phyloP scores from a whole-genome alignment of 2,329 filamentous ascomycete species.

The Cytospora leucostoma region DNA sequence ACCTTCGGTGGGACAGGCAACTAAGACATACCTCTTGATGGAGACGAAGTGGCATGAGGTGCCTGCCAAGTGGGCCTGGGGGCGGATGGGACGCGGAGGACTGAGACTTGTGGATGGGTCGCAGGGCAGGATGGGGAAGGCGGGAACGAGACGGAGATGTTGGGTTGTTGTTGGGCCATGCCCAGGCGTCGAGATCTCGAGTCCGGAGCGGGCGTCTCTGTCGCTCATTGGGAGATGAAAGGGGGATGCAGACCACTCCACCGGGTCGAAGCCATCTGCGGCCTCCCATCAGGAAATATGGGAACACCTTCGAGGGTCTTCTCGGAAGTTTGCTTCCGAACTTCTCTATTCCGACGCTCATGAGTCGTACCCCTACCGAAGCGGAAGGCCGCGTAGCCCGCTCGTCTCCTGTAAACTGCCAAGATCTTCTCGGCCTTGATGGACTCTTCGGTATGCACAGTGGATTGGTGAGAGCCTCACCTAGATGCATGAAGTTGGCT shows the following conservation, averaged over 20 bases:
- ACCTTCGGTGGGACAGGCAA: slow-evolving; percentile 17
- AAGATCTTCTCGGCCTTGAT: too few species aligned
- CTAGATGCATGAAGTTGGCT: not conserved
- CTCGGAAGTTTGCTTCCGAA: too few species aligned
- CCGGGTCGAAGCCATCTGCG: not conserved
- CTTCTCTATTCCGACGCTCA: too few species aligned
- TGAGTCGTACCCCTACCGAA: too few species aligned
- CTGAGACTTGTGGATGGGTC: not conserved
- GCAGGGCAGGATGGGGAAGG: not conserved
- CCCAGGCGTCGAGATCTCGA: not conserved
- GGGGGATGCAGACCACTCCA: not conserved
- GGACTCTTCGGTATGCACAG: not conserved
- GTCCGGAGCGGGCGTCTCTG: not conserved
- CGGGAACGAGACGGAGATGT: not conserved
- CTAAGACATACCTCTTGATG: slow-evolving; percentile 12
- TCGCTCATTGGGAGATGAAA: not conserved
- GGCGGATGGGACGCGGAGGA: not conserved
- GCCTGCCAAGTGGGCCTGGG: not conserved
- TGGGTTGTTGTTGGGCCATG: not conserved
- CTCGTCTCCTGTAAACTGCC: too few species aligned
- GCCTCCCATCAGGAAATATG: not conserved
- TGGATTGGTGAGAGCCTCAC: not conserved
- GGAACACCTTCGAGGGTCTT: not conserved
- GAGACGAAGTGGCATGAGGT: not conserved
- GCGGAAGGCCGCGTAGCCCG: too few species aligned